phyloP scores from a whole-genome alignment of 331 rosid genomes.

The Pyrus hybrid region DNA sequence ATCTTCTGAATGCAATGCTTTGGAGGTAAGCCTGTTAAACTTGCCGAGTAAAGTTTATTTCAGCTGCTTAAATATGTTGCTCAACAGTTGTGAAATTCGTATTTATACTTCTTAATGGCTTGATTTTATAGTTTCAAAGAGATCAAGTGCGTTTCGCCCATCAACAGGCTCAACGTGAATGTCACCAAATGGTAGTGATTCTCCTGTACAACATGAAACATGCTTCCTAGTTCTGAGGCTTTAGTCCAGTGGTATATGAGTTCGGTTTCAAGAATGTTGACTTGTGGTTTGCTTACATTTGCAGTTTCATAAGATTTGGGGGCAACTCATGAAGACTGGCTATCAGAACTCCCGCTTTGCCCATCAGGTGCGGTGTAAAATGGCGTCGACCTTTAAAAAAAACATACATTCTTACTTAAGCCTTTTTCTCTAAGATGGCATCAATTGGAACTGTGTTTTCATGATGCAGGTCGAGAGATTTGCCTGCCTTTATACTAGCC shows the following conservation, averaged over 20 bases:
- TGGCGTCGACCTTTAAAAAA: too few species aligned
- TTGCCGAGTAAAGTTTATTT: not conserved
- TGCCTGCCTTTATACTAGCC: slow-evolving; percentile 92
- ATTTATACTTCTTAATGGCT: not conserved
- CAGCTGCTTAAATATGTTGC: slow-evolving; percentile 1
- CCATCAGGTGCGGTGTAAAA: slow-evolving; percentile 60
- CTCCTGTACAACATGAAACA: not conserved
- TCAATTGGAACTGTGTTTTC: too few species aligned
- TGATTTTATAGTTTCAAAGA: slow-evolving; percentile 43
- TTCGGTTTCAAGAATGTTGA: not conserved
- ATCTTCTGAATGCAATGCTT: slow-evolving; percentile 31
- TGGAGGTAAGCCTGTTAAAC: slow-evolving; percentile 53
- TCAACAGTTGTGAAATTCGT: not conserved
- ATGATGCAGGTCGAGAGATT: slow-evolving; percentile 69
- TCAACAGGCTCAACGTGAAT: slow-evolving; percentile 63
- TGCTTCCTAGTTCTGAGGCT: not conserved
- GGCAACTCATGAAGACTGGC: slow-evolving; percentile 98
- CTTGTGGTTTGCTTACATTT: slow-evolving; percentile 2
- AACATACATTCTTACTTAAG: too few species aligned
- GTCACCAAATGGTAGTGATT: slow-evolving; percentile 60
- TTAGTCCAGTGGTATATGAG: not conserved
- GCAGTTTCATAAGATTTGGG: slow-evolving; percentile 92
- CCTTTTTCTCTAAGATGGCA: too few species aligned
- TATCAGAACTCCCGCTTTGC: slow-evolving; percentile 95
- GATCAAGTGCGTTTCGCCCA: slow-evolving; percentile 60